Evolutionary conservation across 495 filamentous ascomycete species (phyloP), one percentile per base, ranked within the genome.

Genomic region (Talaromyces proteolyticus): DNA sequence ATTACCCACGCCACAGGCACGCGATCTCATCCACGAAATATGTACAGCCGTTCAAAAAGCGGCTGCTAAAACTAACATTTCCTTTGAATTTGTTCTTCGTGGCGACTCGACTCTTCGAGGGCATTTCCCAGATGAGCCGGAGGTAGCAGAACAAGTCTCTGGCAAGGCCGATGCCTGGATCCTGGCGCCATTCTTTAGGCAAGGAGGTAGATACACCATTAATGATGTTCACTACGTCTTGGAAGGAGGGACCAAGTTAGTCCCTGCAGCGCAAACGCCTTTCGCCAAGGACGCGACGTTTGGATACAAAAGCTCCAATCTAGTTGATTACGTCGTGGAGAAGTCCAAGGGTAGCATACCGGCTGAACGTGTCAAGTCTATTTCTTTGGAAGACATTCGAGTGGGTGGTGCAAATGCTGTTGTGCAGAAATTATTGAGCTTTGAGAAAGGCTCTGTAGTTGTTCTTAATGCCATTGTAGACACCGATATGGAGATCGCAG

Each of bases 231-330:
- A 80, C 42, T 80, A 80, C 53, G 75, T 80, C 17, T 62, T 62
- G 1, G 76, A 80, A 50, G 67, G 65, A 0, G 69, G 64, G 12
- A 43, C 49, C 3, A n/a, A 29, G 5, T 53, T 80, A 1, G 67
- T 78, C 6, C 76, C 76, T 0, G 74, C 73, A 1, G 66, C 68
- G 0, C 45, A 57, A 34, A 80, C 76, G 10, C 70, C 71, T 24
- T 80, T 80, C 24, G 75, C 76, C 5, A 57, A 62, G 16, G 76
- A 80, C 64, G 75, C 73, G 0, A 72, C 73, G 0, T 80, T 80
- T 46, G 74, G 76, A n/a, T 78, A 75, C 49, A 60, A 62, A 42
- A 73, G 64, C 19, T 78, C 74, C 5, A 73, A 71, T 54, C 50
- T 80, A 19, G 43, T 66, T 4, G 74, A 78, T 42, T 78, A 74